Base-by-base conservation (phyloP, 257 asterid genomes). In the Pogostemon cablin region DNA sequence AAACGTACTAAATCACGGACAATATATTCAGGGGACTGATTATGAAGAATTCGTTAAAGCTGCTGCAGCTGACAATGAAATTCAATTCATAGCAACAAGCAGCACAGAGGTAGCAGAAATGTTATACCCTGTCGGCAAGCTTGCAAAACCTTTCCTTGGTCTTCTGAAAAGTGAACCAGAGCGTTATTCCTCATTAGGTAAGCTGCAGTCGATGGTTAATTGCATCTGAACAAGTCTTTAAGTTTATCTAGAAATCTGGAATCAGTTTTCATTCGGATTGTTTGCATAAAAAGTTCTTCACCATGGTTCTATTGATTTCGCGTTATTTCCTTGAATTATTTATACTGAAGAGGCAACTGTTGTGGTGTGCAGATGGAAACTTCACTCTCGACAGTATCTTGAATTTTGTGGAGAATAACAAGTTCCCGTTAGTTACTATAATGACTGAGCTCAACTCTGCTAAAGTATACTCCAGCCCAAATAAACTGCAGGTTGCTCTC, bases 381-480 rank as follows among this genome's bases (percentile, higher is more conserved):
- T 80, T 86, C 57, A 72, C 68, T 4, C 63, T 69, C 5, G 92
- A 84, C 11, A 72, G 78, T 42, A 89, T 91, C 75, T 78, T 89
- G 82, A 82, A 77, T n/a, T 89, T 91, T 80, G 68, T 91, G 87
- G 93, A 84, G 73, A 76, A 75, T 74, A 89, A 91, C 83, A 91
- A 85, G 80, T 88, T 89, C 68, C 98, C 96, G 3, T 79, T 95
- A 69, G 87, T 88, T 77, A 89, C 91, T 59, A 48, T 86, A 37
- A 81, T 95, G 88, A 89, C 90, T 37, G 97, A 95, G 69, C 87
- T 85, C 72, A 91, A 95, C 80, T 88, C 99, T 74, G 95, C 90
- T 71, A 85, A 85, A 89, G 86, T 91, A 39, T 89, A 87, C 83
- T 73, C 96, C 81, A 84, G 80, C 76, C 15, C 84, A 7, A 81